phyloP scores from a whole-genome alignment of 768 basidiomycete genomes.

The Suillus lakei region DNA sequence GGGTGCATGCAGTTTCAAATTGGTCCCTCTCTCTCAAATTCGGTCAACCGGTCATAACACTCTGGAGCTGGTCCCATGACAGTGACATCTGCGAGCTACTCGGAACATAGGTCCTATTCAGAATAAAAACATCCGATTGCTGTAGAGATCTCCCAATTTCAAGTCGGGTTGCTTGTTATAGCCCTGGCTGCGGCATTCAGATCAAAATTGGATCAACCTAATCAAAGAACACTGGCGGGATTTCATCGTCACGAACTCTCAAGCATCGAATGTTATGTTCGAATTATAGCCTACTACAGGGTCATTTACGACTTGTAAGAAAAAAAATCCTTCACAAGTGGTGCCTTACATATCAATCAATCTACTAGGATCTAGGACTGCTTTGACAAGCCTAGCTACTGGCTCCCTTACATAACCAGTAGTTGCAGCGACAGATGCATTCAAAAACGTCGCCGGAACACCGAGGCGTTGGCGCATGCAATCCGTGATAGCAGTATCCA shows the following conservation, averaged over 20 bases:
- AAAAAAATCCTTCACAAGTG: neutral
- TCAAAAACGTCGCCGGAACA: neutral
- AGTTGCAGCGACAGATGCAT: neutral
- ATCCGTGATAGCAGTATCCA: neutral
- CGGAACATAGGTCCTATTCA: neutral
- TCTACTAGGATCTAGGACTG: neutral
- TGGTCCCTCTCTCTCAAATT: neutral
- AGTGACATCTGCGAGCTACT: neutral
- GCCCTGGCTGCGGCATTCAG: neutral
- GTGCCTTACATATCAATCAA: neutral
- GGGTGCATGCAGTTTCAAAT: neutral
- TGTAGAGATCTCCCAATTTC: neutral
- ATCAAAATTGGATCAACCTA: neutral
- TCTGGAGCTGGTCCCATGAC: neutral
- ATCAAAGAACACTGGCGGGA: neutral
- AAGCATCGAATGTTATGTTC: neutral
- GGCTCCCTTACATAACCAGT: neutral
- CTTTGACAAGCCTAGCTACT: neutral
- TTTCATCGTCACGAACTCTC: neutral
- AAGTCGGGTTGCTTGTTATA: neutral
- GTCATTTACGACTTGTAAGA: neutral
- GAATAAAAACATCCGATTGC: neutral
- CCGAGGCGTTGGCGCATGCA: neutral
- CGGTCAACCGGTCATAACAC: neutral
- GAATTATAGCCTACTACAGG: neutral